These are phyloP conservation scores for Neophaeococcomyces mojaviensis DNA, from an alignment of 2,329 filamentous ascomycete species.

Conservation along the genomic window DNA sequence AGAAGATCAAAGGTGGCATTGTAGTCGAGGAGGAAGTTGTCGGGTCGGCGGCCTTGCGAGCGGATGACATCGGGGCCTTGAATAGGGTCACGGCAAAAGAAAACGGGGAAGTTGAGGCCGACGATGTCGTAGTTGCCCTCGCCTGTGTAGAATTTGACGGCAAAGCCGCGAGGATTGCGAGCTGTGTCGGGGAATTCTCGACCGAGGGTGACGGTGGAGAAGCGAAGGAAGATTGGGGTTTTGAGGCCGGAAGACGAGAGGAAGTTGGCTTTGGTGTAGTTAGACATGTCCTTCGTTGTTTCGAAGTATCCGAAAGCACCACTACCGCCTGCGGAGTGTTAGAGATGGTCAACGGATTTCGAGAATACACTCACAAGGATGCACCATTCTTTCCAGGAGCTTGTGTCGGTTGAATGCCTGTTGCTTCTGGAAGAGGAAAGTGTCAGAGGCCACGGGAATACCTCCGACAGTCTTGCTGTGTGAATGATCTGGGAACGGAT, in stretches of 20 bases:
- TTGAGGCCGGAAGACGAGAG: slow-evolving; percentile 34
- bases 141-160: slow-evolving; percentile 68
- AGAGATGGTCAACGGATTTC: too few relatives aligned
- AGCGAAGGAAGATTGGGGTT: slow-evolving; percentile 58
- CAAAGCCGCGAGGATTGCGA: slow-evolving; percentile 75
- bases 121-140: slow-evolving; percentile 65
- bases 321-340: slow-evolving; percentile 8
- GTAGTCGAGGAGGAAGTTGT: slow-evolving; percentile 44
- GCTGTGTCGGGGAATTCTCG: slow-evolving; percentile 73
- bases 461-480: slow-evolving; percentile 50
- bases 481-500: slow-evolving; percentile 43
- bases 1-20: slow-evolving; percentile 44
- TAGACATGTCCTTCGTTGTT: slow-evolving; percentile 21
- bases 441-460: slow-evolving; percentile 44
- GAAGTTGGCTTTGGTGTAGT: slow-evolving; percentile 31
- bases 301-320: slow-evolving; percentile 26
- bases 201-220: slow-evolving; percentile 70
- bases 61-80: slow-evolving; percentile 43
- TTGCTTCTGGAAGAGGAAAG: slow-evolving; percentile 49
- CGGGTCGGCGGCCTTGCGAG: slow-evolving; percentile 40
- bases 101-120: slow-evolving; percentile 31
- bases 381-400: slow-evolving; percentile 36
- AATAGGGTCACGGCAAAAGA: slow-evolving; percentile 44
- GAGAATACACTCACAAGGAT: slow-evolving; percentile 19
- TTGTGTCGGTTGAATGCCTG: slow-evolving; percentile 52